Evolutionary conservation across 2,329 filamentous ascomycete species (phyloP), one percentile per base, ranked within the genome.

Genomic region (Pyrenochaeta sp.): DNA sequence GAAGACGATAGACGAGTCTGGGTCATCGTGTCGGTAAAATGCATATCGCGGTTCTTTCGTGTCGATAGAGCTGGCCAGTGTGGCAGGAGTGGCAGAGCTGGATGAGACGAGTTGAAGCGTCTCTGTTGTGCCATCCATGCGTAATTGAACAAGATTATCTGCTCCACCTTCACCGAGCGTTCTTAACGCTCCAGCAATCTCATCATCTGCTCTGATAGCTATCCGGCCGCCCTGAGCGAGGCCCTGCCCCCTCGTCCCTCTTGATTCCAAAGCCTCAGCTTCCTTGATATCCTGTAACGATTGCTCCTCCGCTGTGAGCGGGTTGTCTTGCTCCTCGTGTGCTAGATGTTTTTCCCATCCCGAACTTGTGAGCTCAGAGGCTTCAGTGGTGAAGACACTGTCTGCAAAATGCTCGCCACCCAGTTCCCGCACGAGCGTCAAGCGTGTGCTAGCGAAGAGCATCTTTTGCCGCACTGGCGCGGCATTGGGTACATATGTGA

Each of bases 391-490:
- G 71, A 93, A 92, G 36, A 94, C 81, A 20, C 85, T 89, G 72
- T 93, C 89, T 45, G 88, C 81, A 76, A 95, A 94, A 67, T 91
- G 83, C 73, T 95, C 90, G 48, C 86, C 85, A 40, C 91, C 91
- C 9, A 95, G 81, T 76, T 94, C 90, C 36, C 90, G 85, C 44
- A 89, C 84, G 1, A 95, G 82, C 0, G 90, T 90, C 64, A 93
- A 80, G 9, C 90, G 85, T 23, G 91, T 93, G 20, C 87, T 85
- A 5, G 91, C 90, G 74, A 94, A 93, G 18, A 95, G 84, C 88
- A 91, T 95, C 82, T 95, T 95, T 73, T 92, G 89, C 33, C 91
- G 87, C 51, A 95, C 90, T 23, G 88, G 89, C 33, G 91, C 91
- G 1, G 85, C 72, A 75, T 94, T 90, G 21, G 91, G 91, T 5